phyloP scores from a whole-genome alignment of 2,329 filamentous ascomycete genomes.

The Plectosphaerella cucumerina region DNA sequence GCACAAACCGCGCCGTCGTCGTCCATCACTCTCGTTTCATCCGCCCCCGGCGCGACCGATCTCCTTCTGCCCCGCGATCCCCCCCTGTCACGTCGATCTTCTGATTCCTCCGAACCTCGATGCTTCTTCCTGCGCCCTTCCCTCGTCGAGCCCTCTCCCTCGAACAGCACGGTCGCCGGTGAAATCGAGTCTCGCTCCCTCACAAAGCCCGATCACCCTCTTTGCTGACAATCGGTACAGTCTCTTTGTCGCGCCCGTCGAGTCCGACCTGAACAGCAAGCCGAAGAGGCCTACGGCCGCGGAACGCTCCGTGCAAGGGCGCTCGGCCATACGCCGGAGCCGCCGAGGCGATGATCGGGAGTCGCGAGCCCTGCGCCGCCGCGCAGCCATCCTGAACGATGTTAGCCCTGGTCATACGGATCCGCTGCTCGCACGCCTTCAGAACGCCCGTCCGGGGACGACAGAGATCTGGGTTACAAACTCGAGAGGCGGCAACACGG shows the following conservation, averaged over 20 bases:
- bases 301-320: conserved; percentile 16
- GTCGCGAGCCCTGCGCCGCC: conserved; percentile 23
- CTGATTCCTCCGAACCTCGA: conserved; percentile 7
- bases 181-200: too few relatives aligned
- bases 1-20: conserved; percentile 2
- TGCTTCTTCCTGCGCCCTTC: conserved; percentile 1
- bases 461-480: too few relatives aligned
- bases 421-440: too few relatives aligned
- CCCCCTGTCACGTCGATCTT: conserved; percentile 1
- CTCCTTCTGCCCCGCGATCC: not conserved
- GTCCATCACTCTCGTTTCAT: not conserved
- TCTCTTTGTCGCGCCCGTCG: conserved; percentile 41
- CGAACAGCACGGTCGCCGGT: too few relatives aligned
- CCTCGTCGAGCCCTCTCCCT: too few relatives aligned
- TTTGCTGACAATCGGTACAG: conserved; percentile 22
- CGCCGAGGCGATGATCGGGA: conserved; percentile 27
- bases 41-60: not conserved
- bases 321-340: conserved; percentile 35
- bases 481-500: too few relatives aligned
- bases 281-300: conserved; percentile 17
- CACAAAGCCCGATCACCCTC: not conserved
- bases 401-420: too few relatives aligned
- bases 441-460: too few relatives aligned
- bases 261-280: conserved; percentile 36
- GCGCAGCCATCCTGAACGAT: conserved; percentile 11